A percentile compares a stretch with the other conserved stretches of the same genome.
Evolutionary conservation across 2,329 filamentous ascomycete species (phyloP).

Genomic region (Teratosphaeria viscida): DNA sequence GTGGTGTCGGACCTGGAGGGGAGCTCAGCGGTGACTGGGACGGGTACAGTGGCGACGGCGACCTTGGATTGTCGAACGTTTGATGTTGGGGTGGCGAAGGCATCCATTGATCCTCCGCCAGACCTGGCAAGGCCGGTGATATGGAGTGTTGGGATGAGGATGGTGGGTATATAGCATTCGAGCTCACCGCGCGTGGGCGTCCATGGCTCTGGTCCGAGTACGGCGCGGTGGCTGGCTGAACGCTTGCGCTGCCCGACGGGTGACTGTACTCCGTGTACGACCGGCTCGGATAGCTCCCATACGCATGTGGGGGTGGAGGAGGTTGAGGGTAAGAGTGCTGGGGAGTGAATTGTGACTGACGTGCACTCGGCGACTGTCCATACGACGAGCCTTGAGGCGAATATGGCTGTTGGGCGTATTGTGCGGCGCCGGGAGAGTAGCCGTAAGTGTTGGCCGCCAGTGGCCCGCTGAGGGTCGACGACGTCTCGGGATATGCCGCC

Average conservation of each 20-base stretch:
- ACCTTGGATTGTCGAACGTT: constrained; percentile 10
- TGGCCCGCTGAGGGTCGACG: constrained; percentile 16
- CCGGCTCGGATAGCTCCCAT: constrained; percentile 11
- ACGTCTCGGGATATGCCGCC: constrained; percentile 14
- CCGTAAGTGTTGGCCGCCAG: constrained; percentile 16
- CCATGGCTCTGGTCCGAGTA: constrained; percentile 14
- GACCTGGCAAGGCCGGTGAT: constrained; percentile 12
- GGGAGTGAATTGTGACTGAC: constrained; percentile 3
- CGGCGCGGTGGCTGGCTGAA: constrained; percentile 9
- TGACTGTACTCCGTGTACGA: constrained; percentile 11
- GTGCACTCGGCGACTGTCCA: constrained; percentile 7
- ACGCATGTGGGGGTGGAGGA: constrained; percentile 11
- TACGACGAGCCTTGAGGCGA: constrained; percentile 14
- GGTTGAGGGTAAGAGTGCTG: constrained; percentile 16
- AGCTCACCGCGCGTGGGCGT: constrained; percentile 9
- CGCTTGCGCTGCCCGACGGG: constrained; percentile 7
- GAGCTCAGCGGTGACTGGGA: constrained; percentile 31
- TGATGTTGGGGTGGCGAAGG: constrained; percentile 22
- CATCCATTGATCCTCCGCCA: constrained; percentile 12
- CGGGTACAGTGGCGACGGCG: constrained; percentile 18
- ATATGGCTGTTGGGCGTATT: constrained; percentile 9
- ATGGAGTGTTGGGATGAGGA: constrained; percentile 4
- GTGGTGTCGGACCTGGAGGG: constrained; percentile 42
- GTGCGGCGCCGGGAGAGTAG: constrained; percentile 11
- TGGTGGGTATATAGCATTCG: constrained; percentile 10